Base-by-base conservation (phyloP, 108 stramenopile genomes). In the Nannochloropsis granulata region DNA sequence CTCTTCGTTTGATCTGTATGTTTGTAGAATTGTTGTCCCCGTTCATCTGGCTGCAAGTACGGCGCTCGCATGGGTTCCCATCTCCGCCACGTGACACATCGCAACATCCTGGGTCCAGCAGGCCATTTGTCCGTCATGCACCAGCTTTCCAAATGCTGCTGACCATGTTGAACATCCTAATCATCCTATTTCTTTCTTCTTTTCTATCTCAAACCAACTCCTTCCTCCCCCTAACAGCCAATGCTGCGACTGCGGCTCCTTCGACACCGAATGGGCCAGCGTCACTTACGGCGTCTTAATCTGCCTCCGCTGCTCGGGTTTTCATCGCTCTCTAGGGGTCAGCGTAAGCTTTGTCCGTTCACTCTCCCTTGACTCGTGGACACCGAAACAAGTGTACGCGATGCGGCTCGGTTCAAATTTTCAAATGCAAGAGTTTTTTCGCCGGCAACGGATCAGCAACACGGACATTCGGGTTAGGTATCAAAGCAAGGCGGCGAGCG, bases 301-400 rank as follows among this genome's bases (percentile, higher is more conserved):
- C 90, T 97, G 97, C 88, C 86, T 97, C 71, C 95, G 95, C 85
- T 97, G 97, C 84, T 93, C 92, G 83, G 97, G 95, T 23, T 94
- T 94, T 80, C 96, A 97, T 91, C 87, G 96, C 91, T 85, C 88
- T 23, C 88, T 97, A 78, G 97, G 95, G 45, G 94, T 96, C 16
- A 95, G 95, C 91, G 25, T 80, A 86, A 94, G 94, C 34, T 96
- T 96, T 87, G 95, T 97, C n/a, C 92, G 95, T n/a, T 94, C 94
- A 71, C 93, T 95, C 78, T 94, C 94, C 85, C 95, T 97, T 94
- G 97, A 97, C 89, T 94, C 94, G 13, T 97, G 97, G 97, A 80
- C 79, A 13, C 24, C 23, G 24, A 80, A 80, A 24, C 79, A 80
- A 25, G 24, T 80, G 23, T 25, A 24, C 79, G 23, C 24, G 23